Base-by-base conservation (phyloP, 2,329 filamentous ascomycete species). In the Ceratocystis cubensis region DNA sequence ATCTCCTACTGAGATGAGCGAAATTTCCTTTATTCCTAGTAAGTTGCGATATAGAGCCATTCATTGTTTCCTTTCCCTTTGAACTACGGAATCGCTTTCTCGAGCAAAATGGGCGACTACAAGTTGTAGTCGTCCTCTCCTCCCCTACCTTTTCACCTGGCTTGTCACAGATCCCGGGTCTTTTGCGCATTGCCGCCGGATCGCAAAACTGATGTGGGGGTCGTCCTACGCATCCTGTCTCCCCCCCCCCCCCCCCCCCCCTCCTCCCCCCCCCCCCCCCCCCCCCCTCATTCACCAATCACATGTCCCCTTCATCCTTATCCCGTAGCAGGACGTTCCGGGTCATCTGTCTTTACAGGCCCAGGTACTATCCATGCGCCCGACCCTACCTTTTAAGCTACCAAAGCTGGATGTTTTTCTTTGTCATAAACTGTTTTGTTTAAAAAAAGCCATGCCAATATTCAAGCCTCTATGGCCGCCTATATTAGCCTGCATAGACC, bases 11-110 rank as follows among this genome's bases (percentile, higher is more conserved):
- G 65, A 65, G 20, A 66, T 69, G 8, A 65, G 71, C 22, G 72
- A 73, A 66, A 72, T 71, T 68, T 72, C 75, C 15, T 70, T 74
- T 17, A 65, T 66, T 30, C 25, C 61, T 22, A 44, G 66, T 68
- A 44, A 65, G 66, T 63, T 30, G 30, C 30, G 37, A 15, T 5
- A 41, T 41, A 3, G 37, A 41, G 13, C 2, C 1, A 41, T 28
- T 10, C 20, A 17, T 45, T 17, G 20, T 37, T 64, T 30, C 44
- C 8, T 22, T 41, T 64, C 41, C 13, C 33, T 6, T 53, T 33
- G 30, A n/a, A n/a, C 22, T 50, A 7, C 46, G 0, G 20, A 48
- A n/a, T 48, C 17, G n/a, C 48, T 20, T 13, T 22, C 48, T 53
- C 20, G 7, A n/a, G 20, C 5, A 8, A 10, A 50, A 13, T 22